Conservation (phyloP, 768 basidiomycete genomes). For the Boletus edulis region DNA sequence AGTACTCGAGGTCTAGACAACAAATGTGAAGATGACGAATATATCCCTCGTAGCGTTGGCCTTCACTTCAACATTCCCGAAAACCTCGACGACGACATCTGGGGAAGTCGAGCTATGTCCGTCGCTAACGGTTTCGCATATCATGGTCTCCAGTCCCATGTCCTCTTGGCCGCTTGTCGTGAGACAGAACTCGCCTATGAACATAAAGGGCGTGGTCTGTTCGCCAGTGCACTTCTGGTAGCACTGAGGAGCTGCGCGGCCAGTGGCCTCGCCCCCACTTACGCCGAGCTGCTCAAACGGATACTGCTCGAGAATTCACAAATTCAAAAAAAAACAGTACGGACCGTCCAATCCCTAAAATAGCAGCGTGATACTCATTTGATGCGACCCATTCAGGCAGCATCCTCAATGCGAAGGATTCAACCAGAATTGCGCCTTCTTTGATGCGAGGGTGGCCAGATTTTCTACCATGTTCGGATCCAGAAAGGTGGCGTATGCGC, state of each 20-base stretch:
- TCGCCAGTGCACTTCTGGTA: slow-evolving; percentile 23
- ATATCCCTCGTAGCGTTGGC: slow-evolving; percentile 2
- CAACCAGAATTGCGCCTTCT: slow-evolving; percentile 20
- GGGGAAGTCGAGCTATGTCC: slow-evolving; percentile 10
- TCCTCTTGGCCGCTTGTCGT: slow-evolving; percentile 44
- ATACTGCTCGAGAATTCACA: slow-evolving; percentile 5
- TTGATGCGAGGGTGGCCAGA: slow-evolving; percentile 15
- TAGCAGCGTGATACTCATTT: background rate
- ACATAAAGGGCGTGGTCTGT: slow-evolving; percentile 18
- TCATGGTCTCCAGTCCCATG: slow-evolving; percentile 35
- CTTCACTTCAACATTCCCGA: slow-evolving; percentile 3
- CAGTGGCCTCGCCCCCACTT: slow-evolving; percentile 28
- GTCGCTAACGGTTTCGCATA: slow-evolving; percentile 15
- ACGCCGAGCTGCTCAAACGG: slow-evolving; percentile 19
- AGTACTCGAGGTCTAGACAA: slow-evolving; percentile 25
- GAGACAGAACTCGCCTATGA: slow-evolving; percentile 33
- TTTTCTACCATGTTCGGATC: background rate
- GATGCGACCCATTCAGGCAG: slow-evolving; percentile 13
- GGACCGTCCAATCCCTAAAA: slow-evolving; percentile 7
- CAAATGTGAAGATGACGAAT: background rate
- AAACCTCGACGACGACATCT: slow-evolving; percentile 28
- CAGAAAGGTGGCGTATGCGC: slow-evolving; percentile 7
- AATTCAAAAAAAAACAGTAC: slow-evolving; percentile 4
- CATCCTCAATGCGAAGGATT: slow-evolving; percentile 31
- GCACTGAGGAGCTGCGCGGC: slow-evolving; percentile 1